Evolutionary conservation across 331 rosid genomes (phyloP).

Genomic region (Spiraea crenata): DNA sequence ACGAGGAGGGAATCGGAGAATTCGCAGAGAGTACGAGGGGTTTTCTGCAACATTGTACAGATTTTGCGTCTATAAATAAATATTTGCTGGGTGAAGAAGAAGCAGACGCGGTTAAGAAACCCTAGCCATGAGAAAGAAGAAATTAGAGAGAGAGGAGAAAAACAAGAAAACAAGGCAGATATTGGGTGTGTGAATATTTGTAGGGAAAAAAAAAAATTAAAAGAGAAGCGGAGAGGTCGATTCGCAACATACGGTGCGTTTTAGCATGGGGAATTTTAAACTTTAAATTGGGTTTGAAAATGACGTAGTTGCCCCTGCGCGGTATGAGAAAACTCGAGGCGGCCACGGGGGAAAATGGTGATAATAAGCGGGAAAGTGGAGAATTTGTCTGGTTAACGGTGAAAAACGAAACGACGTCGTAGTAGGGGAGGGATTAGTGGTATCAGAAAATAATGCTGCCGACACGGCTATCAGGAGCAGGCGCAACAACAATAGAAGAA

Average conservation of each 20-base stretch:
- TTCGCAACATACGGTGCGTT: conserved; percentile 47
- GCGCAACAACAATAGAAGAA: too few species aligned
- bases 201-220: background rate
- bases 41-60: conserved; percentile 44
- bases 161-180: conserved; percentile 30
- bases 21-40: conserved; percentile 14
- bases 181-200: conserved; percentile 29
- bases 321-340: conserved; percentile 12
- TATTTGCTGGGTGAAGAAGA: background rate
- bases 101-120: conserved; percentile 50
- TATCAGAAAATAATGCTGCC: too few species aligned
- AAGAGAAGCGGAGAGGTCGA: conserved; percentile 28
- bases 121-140: conserved; percentile 51
- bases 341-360: conserved; percentile 10
- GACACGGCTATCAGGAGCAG: too few species aligned
- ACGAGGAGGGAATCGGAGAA: conserved; percentile 26
- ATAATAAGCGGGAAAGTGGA: conserved; percentile 12
- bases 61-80: background rate
- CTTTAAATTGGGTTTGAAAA: background rate
- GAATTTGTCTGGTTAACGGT: conserved; percentile 1
- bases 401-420: conserved; percentile 3
- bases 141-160: conserved; percentile 18
- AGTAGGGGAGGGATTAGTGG: background rate
- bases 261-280: background rate
- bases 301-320: conserved; percentile 31